phyloP scores from a whole-genome alignment of 352 stramenopile genomes.

The Pythium sp. region DNA sequence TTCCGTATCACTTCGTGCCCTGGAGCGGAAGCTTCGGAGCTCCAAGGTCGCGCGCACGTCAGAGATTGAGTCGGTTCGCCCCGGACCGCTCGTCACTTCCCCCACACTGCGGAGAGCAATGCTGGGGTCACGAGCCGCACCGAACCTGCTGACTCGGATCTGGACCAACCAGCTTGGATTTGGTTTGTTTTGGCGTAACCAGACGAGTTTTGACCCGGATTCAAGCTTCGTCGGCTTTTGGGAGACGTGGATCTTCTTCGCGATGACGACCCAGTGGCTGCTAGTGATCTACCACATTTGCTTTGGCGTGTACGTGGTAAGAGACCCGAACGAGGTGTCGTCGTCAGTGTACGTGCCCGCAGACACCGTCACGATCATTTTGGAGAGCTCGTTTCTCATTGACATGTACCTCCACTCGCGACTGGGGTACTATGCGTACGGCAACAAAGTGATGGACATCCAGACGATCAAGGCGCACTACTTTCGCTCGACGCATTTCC shows the following conservation, averaged over 20 bases:
- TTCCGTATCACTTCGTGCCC: slow-evolving; percentile 20
- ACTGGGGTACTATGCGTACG: slow-evolving; percentile 59
- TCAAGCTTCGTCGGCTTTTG: slow-evolving; percentile 40
- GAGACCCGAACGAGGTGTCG: not conserved
- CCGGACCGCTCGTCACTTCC: not conserved
- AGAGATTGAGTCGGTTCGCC: slow-evolving; percentile 27
- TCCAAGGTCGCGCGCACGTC: slow-evolving; percentile 27
- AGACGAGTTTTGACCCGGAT: slow-evolving; percentile 47
- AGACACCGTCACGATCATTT: slow-evolving; percentile 31
- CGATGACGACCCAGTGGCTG: slow-evolving; percentile 36
- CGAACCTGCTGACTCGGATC: not conserved
- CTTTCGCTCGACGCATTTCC: slow-evolving; percentile 35
- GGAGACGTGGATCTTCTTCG: slow-evolving; percentile 43
- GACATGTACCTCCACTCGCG: slow-evolving; percentile 50
- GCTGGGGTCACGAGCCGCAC: not conserved
- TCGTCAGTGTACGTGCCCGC: slow-evolving; percentile 19
- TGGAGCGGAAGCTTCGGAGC: slow-evolving; percentile 32
- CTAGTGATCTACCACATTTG: slow-evolving; percentile 52
- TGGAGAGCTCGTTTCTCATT: slow-evolving; percentile 46
- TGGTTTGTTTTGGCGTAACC: not conserved
- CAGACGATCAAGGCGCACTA: slow-evolving; percentile 39
- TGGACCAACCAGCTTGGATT: not conserved
- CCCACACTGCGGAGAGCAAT: not conserved
- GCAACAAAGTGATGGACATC: slow-evolving; percentile 64
- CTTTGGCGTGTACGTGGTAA: slow-evolving; percentile 27